Conservation (phyloP, 2,329 filamentous ascomycete species). For the Xylaria polymorpha region DNA sequence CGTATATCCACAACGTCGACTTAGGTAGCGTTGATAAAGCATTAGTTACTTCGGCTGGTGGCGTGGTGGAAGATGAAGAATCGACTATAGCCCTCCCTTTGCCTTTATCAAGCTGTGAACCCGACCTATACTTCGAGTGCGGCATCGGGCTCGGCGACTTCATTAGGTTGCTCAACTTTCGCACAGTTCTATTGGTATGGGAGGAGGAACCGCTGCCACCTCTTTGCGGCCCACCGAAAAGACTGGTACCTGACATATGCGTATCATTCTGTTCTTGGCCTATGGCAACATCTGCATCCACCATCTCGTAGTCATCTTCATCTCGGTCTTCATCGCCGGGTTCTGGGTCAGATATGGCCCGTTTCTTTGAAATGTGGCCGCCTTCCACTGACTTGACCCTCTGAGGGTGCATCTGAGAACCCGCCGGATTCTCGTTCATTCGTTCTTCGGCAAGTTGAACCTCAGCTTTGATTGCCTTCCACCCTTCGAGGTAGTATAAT, state of each 20-base stretch:
- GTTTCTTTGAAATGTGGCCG: conserved; percentile 66
- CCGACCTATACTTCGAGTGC: conserved; percentile 44
- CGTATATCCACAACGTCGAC: conserved; percentile 65
- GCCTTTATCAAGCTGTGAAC: conserved; percentile 46
- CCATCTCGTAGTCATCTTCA: conserved; percentile 64
- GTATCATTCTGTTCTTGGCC: conserved; percentile 44
- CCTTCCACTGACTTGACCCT: conserved; percentile 58
- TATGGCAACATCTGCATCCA: conserved; percentile 52
- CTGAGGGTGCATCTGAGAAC: conserved; percentile 56
- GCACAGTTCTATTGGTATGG: conserved; percentile 45
- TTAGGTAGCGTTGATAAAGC: conserved; percentile 51
- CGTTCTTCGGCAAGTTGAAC: conserved; percentile 74
- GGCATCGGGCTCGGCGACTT: conserved; percentile 51
- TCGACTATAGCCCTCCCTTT: conserved; percentile 53
- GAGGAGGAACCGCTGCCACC: conserved; percentile 46
- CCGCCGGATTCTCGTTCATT: conserved; percentile 59
- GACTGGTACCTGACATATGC: conserved; percentile 43
- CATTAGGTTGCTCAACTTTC: conserved; percentile 50
- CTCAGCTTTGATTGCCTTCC: conserved; percentile 76
- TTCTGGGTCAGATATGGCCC: conserved; percentile 59
- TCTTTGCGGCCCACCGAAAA: conserved; percentile 45
- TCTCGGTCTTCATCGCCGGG: conserved; percentile 59
- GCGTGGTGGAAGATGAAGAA: conserved; percentile 27
- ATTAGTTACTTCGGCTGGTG: conserved; percentile 27
- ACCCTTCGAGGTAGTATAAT: conserved; percentile 86